phyloP scores from a whole-genome alignment of 106 monocot species.

The Acanthochlamys bracteata region DNA sequence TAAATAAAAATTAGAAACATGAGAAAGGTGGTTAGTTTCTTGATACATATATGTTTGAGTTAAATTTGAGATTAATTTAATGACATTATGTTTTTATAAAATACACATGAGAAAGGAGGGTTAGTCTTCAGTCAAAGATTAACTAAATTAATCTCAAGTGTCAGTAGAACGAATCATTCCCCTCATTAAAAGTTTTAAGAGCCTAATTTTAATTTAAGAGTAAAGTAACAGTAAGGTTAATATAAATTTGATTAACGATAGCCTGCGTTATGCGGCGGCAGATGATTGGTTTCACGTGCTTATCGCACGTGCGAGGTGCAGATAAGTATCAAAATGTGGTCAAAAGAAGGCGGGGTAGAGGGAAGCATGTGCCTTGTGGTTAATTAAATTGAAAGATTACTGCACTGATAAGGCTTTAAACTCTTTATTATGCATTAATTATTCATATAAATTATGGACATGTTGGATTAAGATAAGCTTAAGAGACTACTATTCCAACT shows the following conservation, averaged over 20 bases:
- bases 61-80: too few species aligned
- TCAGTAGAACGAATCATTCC: neutral
- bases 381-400: too few species aligned
- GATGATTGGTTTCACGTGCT: neutral
- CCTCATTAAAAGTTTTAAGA: neutral
- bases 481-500: too few species aligned
- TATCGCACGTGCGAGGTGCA: neutral
- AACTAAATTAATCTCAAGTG: neutral
- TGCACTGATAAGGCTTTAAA: too few species aligned
- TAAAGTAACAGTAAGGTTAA: neutral
- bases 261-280: neutral
- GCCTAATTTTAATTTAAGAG: neutral
- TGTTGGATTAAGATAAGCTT: too few species aligned
- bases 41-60: too few species aligned
- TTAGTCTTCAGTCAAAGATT: neutral
- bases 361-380: slow-evolving; percentile 1
- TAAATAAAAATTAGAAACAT: too few species aligned
- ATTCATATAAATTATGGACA: too few species aligned
- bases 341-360: slow-evolving; percentile 8
- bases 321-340: slow-evolving; percentile 7
- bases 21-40: too few species aligned
- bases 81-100: too few species aligned
- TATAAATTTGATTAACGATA: neutral
- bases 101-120: too few species aligned
- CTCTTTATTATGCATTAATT: too few species aligned